Percentiles rank a stretch among this genome's conserved stretches.
These are phyloP conservation scores for Candolleomyces aberdarensis DNA, from an alignment of 768 basidiomycete genomes.

Conservation along the genomic window DNA sequence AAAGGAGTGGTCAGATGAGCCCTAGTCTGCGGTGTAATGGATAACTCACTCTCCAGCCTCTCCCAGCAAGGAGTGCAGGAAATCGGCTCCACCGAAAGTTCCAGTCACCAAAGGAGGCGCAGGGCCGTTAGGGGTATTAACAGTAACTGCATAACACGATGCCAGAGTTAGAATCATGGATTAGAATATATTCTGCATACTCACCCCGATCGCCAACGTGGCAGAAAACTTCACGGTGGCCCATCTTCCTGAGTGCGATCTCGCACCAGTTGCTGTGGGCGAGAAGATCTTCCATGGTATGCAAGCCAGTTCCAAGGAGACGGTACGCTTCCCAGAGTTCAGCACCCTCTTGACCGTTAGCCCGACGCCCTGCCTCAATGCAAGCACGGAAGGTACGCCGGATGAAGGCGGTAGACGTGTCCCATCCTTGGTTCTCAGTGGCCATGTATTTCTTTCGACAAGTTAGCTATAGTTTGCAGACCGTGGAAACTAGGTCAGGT, in stretches of 20 bases:
- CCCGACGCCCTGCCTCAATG: constrained; percentile 65
- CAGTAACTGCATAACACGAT: constrained; percentile 26
- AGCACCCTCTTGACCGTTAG: constrained; percentile 47
- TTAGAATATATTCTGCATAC: constrained; percentile 7
- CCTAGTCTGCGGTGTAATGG: background rate
- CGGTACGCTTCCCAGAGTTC: constrained; percentile 69
- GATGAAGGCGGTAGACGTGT: constrained; percentile 69
- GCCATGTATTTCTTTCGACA: constrained; percentile 70
- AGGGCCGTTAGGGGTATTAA: constrained; percentile 52
- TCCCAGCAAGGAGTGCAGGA: constrained; percentile 61
- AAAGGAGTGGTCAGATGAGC: constrained; percentile 3
- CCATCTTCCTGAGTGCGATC: constrained; percentile 65
- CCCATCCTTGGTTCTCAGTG: constrained; percentile 64
- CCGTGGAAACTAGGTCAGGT: background rate
- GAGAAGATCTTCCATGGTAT: constrained; percentile 70
- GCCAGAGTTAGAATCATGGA: background rate
- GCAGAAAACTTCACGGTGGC: constrained; percentile 68
- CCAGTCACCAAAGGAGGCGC: constrained; percentile 67
- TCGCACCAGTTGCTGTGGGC: constrained; percentile 85
- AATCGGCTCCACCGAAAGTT: constrained; percentile 67
- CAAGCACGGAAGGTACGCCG: constrained; percentile 59
- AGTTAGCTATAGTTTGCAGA: background rate
- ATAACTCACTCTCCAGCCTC: constrained; percentile 58
- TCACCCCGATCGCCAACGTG: constrained; percentile 67
- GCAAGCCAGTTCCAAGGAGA: constrained; percentile 64